Evolutionary conservation across 2,329 filamentous ascomycete genomes (phyloP).

Genomic region (Calonectria naviculata): DNA sequence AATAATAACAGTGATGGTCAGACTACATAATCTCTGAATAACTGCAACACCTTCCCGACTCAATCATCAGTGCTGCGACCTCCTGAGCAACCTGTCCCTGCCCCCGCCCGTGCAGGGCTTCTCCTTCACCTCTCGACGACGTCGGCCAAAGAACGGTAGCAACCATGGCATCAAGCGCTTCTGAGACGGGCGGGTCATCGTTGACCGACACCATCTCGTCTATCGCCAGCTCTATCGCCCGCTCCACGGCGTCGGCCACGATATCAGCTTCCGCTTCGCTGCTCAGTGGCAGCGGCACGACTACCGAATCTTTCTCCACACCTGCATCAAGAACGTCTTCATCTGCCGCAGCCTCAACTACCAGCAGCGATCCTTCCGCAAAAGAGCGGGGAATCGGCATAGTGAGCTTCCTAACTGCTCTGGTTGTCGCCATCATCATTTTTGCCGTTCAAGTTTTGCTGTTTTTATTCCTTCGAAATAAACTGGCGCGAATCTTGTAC

Average conservation of each 20-base stretch:
- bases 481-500: conserved; percentile 85
- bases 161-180: conserved; percentile 21
- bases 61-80: not conserved
- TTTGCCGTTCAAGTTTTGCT: conserved; percentile 73
- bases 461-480: conserved; percentile 83
- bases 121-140: not conserved
- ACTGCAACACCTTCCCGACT: not conserved
- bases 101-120: conserved; percentile 29
- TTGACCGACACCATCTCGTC: conserved; percentile 34
- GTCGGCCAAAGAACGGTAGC: not conserved
- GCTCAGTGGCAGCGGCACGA: not conserved
- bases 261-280: conserved; percentile 25
- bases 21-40: conserved; percentile 18
- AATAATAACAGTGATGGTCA: conserved; percentile 15
- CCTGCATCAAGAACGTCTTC: conserved; percentile 19
- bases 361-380: conserved; percentile 44
- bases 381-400: conserved; percentile 56
- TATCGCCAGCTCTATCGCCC: conserved; percentile 22
- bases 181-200: conserved; percentile 26
- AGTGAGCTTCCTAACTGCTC: conserved; percentile 69
- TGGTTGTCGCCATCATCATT: conserved; percentile 70
- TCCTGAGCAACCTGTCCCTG: not conserved
- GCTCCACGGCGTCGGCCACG: conserved; percentile 25
- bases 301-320: conserved; percentile 7
- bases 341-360: not conserved